Percentiles rank a stretch among this genome's conserved stretches.
Evolutionary conservation across 2,329 filamentous ascomycete species (phyloP).

Genomic region (Reticulascus tulasneorum): DNA sequence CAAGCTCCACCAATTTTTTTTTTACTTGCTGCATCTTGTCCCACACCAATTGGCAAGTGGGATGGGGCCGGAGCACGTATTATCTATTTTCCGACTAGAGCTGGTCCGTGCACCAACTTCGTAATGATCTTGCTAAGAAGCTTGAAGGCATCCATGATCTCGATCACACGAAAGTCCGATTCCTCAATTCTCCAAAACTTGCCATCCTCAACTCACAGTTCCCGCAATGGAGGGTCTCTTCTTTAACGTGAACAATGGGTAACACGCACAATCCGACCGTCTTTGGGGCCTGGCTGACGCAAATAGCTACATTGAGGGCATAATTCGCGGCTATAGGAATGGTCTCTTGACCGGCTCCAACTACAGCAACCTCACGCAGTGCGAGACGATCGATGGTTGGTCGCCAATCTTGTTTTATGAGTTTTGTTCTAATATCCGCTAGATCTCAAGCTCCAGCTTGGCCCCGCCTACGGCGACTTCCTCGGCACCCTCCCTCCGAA

Average conservation of each 20-base stretch:
- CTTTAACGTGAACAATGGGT: constrained; percentile 94
- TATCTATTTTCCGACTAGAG: constrained; percentile 8
- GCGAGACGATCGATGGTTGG: constrained; percentile 92
- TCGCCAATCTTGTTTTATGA: constrained; percentile 9
- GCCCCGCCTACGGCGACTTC: constrained; percentile 95
- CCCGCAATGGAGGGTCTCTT: constrained; percentile 81
- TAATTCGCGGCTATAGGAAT: constrained; percentile 96
- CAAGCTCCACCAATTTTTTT: constrained; percentile 39
- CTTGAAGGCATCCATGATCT: constrained; percentile 5
- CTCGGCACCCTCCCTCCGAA: constrained; percentile 91
- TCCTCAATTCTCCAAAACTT: not conserved
- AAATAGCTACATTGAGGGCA: constrained; percentile 87
- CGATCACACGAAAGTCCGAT: constrained; percentile 5
- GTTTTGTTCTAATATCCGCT: constrained; percentile 9
- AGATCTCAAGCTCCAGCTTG: constrained; percentile 98
- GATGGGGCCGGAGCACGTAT: constrained; percentile 12
- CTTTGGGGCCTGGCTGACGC: constrained; percentile 7
- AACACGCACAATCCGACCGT: constrained; percentile 24
- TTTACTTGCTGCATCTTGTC: constrained; percentile 17
- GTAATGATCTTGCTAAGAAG: constrained; percentile 6
- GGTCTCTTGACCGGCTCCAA: constrained; percentile 82
- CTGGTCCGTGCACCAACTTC: constrained; percentile 3
- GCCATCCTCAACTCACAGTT: no score
- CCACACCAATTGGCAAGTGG: constrained; percentile 14
- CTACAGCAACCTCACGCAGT: constrained; percentile 95